phyloP scores from a whole-genome alignment of 1,139 yeast species.

The Scheffersomyces lignicola region DNA sequence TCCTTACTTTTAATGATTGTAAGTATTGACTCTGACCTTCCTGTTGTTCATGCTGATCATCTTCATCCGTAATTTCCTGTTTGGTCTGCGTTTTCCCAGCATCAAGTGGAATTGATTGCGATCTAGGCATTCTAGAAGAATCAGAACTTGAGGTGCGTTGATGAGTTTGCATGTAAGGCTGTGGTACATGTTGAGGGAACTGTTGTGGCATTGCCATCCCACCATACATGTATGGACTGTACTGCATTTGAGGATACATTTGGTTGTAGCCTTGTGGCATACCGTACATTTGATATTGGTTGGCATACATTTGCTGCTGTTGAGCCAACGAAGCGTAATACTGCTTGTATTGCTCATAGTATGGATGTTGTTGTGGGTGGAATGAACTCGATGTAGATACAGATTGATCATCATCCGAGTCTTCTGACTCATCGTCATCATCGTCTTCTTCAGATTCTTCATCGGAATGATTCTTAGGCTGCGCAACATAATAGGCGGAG shows the following conservation, averaged over 20 bases:
- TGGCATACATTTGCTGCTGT: slow-evolving; percentile 18
- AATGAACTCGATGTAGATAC: slow-evolving; percentile 10
- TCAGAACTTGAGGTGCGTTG: not conserved
- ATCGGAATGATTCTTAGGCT: slow-evolving; percentile 1
- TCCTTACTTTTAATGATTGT: slow-evolving; percentile 9
- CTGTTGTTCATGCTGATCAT: slow-evolving; percentile 6
- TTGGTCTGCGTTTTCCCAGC: not conserved
- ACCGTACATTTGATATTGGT: slow-evolving; percentile 2
- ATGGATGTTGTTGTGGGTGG: slow-evolving; percentile 19
- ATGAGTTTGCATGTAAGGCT: slow-evolving; percentile 2
- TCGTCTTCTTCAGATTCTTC: slow-evolving; percentile 2
- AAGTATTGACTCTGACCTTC: slow-evolving; percentile 13
- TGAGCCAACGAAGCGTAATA: slow-evolving; percentile 27
- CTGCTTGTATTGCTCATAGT: slow-evolving; percentile 31
- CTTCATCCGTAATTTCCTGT: no score
- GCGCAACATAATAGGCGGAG: slow-evolving; percentile 1
- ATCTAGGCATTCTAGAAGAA: no score
- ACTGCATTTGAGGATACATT: slow-evolving; percentile 4
- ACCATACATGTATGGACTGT: not conserved
- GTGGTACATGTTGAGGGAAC: not conserved
- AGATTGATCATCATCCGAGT: slow-evolving; percentile 15
- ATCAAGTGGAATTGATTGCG: not conserved
- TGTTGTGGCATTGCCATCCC: slow-evolving; percentile 2
- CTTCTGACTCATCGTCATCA: slow-evolving; percentile 17
- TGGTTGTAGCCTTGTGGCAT: slow-evolving; percentile 1